phyloP scores from a whole-genome alignment of 2,329 filamentous ascomycete species.

The Penicillium sp. region DNA sequence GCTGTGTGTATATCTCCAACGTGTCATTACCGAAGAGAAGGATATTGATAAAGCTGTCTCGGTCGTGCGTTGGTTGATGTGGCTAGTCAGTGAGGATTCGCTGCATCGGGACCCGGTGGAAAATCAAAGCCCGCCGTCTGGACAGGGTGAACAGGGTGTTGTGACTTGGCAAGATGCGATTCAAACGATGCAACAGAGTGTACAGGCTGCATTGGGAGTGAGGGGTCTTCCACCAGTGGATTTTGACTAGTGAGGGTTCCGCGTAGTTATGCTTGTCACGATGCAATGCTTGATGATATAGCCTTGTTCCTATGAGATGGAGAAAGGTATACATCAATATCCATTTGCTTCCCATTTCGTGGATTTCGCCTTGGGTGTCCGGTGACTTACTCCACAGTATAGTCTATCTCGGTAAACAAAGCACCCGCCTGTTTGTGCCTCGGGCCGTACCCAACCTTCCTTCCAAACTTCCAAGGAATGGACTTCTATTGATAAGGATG shows the following conservation, averaged over 20 bases:
- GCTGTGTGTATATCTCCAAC: conserved; percentile 69
- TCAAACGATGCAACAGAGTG: conserved; percentile 41
- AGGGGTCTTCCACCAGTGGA: conserved; percentile 51
- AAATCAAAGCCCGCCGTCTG: conserved; percentile 34
- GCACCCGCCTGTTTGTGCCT: no score
- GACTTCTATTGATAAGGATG: no score
- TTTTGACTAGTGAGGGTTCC: conserved; percentile 33
- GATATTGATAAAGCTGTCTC: conserved; percentile 75
- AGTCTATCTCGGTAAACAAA: no score
- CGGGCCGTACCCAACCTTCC: no score
- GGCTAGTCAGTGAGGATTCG: conserved; percentile 40
- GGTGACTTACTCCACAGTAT: no score
- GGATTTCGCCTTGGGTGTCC: no score
- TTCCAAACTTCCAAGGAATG: no score
- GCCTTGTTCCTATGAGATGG: neutral
- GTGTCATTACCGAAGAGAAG: conserved; percentile 73
- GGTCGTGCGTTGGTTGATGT: conserved; percentile 66
- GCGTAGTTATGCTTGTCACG: conserved; percentile 6
- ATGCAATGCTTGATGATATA: conserved; percentile 15
- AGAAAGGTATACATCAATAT: no score
- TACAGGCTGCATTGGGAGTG: conserved; percentile 47
- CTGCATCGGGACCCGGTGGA: conserved; percentile 41
- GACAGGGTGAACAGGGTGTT: conserved; percentile 26
- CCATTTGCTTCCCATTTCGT: no score
- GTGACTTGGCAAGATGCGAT: conserved; percentile 43